Evolutionary conservation across 345 rosid genomes (phyloP).

Genomic region (Lepidium aucheri): DNA sequence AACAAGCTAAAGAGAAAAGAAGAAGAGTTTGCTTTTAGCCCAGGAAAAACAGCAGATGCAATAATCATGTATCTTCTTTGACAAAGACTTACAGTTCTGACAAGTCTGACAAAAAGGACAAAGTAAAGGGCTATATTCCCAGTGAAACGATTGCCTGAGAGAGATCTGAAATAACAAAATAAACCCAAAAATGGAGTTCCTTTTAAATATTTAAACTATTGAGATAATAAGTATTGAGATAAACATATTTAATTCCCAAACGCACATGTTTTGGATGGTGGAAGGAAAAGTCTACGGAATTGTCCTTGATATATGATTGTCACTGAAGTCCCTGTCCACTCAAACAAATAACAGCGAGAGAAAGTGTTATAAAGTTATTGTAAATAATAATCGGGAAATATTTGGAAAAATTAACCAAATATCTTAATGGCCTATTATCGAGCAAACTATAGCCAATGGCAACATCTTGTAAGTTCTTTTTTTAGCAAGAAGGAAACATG

Average conservation of each 20-base stretch:
- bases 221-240: neutral
- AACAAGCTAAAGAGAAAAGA: constrained; percentile 45
- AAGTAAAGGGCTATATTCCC: constrained; percentile 52
- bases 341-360: constrained; percentile 5
- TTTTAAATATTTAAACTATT: neutral
- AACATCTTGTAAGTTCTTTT: neutral
- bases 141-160: constrained; percentile 49
- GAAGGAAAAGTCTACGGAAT: constrained; percentile 65
- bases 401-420: neutral
- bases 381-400: neutral
- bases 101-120: constrained; percentile 38
- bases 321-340: constrained; percentile 70
- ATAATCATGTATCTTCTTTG: neutral
- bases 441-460: neutral
- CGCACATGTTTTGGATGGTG: constrained; percentile 62
- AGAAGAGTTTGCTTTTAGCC: neutral
- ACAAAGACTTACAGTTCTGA: constrained; percentile 43
- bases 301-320: constrained; percentile 75
- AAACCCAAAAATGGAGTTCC: neutral
- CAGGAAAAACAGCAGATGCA: neutral
- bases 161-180: constrained; percentile 38
- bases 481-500: neutral
- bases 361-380: neutral
- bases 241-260: neutral
- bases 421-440: neutral